phyloP scores from a whole-genome alignment of 805 yeast genomes.

The Hanseniaspora taiwanica region DNA sequence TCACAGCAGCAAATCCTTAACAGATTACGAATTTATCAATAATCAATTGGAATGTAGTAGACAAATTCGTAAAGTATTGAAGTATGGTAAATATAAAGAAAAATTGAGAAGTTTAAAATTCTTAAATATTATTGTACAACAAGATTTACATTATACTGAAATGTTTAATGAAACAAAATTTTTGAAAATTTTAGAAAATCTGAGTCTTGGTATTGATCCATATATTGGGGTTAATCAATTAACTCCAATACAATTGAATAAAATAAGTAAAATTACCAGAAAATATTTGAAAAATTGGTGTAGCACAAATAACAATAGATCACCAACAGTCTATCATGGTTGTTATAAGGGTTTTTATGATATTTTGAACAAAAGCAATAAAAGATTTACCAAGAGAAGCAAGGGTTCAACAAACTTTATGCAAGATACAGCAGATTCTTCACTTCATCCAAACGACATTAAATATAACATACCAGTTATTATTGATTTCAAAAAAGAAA shows the following conservation, averaged over 20 bases:
- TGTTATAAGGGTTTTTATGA: constrained; percentile 14
- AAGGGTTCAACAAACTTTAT: constrained; percentile 25
- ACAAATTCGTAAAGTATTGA: constrained; percentile 75
- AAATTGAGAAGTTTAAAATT: constrained; percentile 57
- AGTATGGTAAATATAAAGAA: constrained; percentile 59
- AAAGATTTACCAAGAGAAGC: not conserved
- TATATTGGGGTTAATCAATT: not conserved
- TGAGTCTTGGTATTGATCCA: constrained; percentile 9
- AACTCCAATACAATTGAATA: constrained; percentile 19
- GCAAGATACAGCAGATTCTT: constrained; percentile 39
- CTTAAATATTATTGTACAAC: constrained; percentile 40
- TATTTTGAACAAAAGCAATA: constrained; percentile 25
- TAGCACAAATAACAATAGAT: not conserved
- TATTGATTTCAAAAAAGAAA: constrained; percentile 47
- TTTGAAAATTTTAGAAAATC: constrained; percentile 41
- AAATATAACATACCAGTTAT: constrained; percentile 51
- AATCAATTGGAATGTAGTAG: constrained; percentile 71
- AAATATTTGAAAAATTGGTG: not conserved
- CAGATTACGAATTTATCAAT: constrained; percentile 12
- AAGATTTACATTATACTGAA: constrained; percentile 23
- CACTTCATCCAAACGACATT: constrained; percentile 22
- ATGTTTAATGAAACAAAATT: constrained; percentile 59
- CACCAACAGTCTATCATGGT: constrained; percentile 24
- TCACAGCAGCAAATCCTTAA: too few relatives aligned
- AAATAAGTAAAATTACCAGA: constrained; percentile 36